These are phyloP conservation scores for Trifolium pratense DNA, from an alignment of 306 rosid genomes.

Conservation along the genomic window DNA sequence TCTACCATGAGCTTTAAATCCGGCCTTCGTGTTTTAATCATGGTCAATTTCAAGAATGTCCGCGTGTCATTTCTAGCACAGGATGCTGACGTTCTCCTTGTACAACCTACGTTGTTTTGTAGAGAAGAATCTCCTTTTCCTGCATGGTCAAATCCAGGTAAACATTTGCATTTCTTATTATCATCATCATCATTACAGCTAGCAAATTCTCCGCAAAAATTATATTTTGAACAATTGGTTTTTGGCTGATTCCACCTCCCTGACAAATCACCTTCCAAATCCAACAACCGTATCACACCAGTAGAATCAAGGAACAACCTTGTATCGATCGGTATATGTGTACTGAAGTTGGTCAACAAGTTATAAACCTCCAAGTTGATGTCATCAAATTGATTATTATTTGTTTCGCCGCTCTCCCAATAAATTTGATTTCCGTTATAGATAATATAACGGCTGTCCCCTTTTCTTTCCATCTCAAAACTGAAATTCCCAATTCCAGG, in stretches of 20 bases:
- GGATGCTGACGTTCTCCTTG: background rate
- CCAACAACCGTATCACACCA: slow-evolving; percentile 24
- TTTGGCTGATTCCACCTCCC: background rate
- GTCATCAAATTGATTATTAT: background rate
- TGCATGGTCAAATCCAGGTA: slow-evolving; percentile 39
- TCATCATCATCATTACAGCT: slow-evolving; percentile 31
- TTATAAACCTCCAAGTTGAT: background rate
- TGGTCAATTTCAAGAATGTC: slow-evolving; percentile 26
- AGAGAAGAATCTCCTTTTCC: background rate
- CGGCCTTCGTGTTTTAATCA: background rate
- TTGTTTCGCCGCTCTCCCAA: slow-evolving; percentile 29
- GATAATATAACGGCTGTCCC: background rate
- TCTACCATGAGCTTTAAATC: fast-evolving
- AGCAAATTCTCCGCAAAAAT: slow-evolving; percentile 44
- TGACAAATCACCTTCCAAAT: fast-evolving
- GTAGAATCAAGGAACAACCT: slow-evolving; percentile 30
- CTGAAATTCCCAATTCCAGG: slow-evolving; percentile 25
- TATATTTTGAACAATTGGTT: background rate
- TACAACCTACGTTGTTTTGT: background rate
- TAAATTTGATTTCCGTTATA: background rate
- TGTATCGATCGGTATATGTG: too few species aligned
- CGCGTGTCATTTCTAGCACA: background rate
- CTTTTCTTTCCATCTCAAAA: slow-evolving; percentile 1
- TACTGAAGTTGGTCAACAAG: slow-evolving; percentile 9
- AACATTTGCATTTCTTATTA: slow-evolving; percentile 14